phyloP scores from a whole-genome alignment of 2,329 filamentous ascomycete genomes.

The Torrubiella hemipterigena region DNA sequence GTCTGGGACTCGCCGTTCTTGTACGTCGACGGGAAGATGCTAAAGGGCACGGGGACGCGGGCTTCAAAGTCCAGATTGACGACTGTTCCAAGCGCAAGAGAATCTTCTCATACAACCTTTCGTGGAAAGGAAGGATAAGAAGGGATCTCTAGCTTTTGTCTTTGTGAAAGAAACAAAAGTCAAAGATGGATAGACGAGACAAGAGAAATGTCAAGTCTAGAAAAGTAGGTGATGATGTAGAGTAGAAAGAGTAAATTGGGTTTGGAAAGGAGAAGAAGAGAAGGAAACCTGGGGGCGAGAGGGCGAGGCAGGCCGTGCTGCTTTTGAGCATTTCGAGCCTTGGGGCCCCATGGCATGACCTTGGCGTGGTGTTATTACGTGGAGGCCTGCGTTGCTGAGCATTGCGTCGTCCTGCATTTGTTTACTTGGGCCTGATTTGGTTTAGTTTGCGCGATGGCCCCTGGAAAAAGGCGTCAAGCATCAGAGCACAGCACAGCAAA shows the following conservation, averaged over 20 bases:
- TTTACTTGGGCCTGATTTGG: constrained; percentile 6
- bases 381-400: no score
- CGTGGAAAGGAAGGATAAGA: constrained; percentile 63
- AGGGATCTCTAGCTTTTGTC: constrained; percentile 53
- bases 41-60: constrained; percentile 97
- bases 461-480: no score
- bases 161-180: constrained; percentile 43
- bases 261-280: constrained; percentile 22
- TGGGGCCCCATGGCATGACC: no score
- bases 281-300: constrained; percentile 13
- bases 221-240: constrained; percentile 18
- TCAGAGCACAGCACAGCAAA: no score
- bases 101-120: constrained; percentile 52
- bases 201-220: constrained; percentile 16
- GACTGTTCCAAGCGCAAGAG: constrained; percentile 58
- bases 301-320: constrained; percentile 19
- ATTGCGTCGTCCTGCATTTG: constrained; percentile 5
- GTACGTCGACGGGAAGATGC: constrained; percentile 99
- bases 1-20: constrained; percentile 49
- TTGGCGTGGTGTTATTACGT: no score
- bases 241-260: constrained; percentile 15
- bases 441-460: no score
- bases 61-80: constrained; percentile 99
- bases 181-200: constrained; percentile 21
- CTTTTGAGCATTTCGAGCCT: constrained; percentile 25